These are phyloP conservation scores for Ceratobasidium sp. DNA, from an alignment of 1,284 basidiomycete genomes.

Conservation along the genomic window DNA sequence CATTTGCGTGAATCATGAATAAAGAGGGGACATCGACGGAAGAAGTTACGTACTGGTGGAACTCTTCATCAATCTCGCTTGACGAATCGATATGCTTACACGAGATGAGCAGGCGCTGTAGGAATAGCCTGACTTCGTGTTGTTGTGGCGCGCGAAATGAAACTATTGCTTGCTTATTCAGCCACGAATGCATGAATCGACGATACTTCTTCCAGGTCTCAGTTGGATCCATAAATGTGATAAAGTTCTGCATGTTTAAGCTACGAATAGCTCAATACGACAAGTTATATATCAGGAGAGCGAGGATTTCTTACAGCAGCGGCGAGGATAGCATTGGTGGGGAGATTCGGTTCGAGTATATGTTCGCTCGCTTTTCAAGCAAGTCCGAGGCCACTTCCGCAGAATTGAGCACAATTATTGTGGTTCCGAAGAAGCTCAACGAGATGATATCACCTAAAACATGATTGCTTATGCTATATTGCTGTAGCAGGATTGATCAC, in stretches of 20 bases:
- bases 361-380: constrained; percentile 61
- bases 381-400: constrained; percentile 61
- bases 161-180: constrained; percentile 16
- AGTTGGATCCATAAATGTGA: constrained; percentile 2
- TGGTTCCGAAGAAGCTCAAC: constrained; percentile 63
- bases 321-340: constrained; percentile 19
- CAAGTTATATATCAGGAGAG: background rate
- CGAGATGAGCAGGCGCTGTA: background rate
- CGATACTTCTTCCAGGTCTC: constrained; percentile 26
- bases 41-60: background rate
- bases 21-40: background rate
- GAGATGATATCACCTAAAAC: constrained; percentile 62
- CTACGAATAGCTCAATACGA: background rate
- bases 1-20: background rate
- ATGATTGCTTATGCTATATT: too few relatives aligned
- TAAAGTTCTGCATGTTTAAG: background rate
- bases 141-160: constrained; percentile 8
- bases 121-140: background rate
- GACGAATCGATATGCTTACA: background rate
- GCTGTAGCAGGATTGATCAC: too few relatives aligned
- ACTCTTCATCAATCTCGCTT: background rate
- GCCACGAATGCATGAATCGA: background rate
- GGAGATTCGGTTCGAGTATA: constrained; percentile 61
- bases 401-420: constrained; percentile 65
- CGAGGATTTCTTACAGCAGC: background rate